phyloP scores from a whole-genome alignment of 495 filamentous ascomycete genomes.

The Hypomontagnella submonticulosa region DNA sequence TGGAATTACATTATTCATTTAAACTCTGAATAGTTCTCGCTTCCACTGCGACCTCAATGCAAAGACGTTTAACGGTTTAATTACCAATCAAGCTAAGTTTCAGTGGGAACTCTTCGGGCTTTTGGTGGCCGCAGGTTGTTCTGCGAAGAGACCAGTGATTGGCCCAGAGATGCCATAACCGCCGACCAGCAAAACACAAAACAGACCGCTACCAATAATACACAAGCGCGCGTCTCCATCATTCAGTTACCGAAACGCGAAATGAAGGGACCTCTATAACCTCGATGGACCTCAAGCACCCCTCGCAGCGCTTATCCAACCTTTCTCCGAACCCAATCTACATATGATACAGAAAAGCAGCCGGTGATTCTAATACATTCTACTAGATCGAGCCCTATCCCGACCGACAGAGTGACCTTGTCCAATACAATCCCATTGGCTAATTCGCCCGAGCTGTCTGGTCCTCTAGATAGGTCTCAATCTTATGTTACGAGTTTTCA shows the following conservation, averaged over 20 bases:
- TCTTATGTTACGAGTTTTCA: constrained; percentile 36
- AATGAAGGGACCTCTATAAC: constrained; percentile 14
- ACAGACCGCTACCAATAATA: constrained; percentile 42
- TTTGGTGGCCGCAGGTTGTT: constrained; percentile 42
- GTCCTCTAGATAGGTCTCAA: constrained; percentile 43
- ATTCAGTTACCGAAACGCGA: constrained; percentile 38
- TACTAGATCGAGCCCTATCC: constrained; percentile 14
- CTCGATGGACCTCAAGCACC: constrained; percentile 5
- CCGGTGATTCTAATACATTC: neutral
- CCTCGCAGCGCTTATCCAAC: constrained; percentile 45
- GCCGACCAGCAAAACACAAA: constrained; percentile 23
- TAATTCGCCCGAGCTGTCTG: constrained; percentile 30
- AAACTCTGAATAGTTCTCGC: neutral
- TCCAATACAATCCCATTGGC: constrained; percentile 31
- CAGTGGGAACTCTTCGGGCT: constrained; percentile 4
- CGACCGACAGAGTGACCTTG: constrained; percentile 14
- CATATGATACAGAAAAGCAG: constrained; percentile 19
- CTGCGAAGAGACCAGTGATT: constrained; percentile 35
- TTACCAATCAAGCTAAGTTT: constrained; percentile 25
- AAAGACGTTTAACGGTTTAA: neutral
- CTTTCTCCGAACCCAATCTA: constrained; percentile 36
- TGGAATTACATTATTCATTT: neutral
- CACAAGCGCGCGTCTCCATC: constrained; percentile 43
- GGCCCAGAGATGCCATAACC: constrained; percentile 30
- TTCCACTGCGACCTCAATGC: neutral